These are phyloP conservation scores for Ajuga chamaepitys DNA, from an alignment of 257 asterid species.

Conservation along the genomic window DNA sequence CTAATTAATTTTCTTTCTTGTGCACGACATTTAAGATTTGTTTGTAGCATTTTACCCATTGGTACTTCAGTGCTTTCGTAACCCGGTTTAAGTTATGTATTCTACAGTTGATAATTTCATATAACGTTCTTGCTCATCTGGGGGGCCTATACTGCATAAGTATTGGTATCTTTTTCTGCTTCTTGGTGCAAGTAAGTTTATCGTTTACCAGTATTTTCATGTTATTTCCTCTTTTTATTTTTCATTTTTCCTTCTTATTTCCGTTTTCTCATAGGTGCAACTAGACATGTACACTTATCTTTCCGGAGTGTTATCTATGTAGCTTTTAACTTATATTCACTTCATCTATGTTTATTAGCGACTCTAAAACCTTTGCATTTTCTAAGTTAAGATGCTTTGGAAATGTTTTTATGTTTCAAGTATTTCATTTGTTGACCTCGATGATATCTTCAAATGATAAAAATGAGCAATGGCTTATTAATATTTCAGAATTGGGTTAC, in stretches of 20 bases:
- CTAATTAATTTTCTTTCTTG: neutral
- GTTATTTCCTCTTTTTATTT: neutral
- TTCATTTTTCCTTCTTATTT: neutral
- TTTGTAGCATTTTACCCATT: conserved; percentile 5
- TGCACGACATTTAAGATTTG: neutral
- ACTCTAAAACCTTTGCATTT: neutral
- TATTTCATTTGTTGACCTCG: neutral
- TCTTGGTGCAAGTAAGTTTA: conserved; percentile 93
- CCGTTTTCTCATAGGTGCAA: neutral
- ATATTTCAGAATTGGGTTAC: too few relatives aligned
- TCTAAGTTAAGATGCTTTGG: neutral
- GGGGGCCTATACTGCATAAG: conserved; percentile 97
- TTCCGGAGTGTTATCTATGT: neutral
- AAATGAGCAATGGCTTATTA: neutral
- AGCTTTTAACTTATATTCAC: conserved; percentile 1
- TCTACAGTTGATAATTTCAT: conserved; percentile 22
- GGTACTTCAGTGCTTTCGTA: conserved; percentile 13
- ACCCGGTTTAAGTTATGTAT: neutral
- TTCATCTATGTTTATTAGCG: neutral
- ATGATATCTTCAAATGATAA: neutral
- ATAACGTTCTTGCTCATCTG: conserved; percentile 65
- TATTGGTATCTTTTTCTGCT: conserved; percentile 73
- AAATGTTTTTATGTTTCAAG: neutral
- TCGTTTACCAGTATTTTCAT: conserved; percentile 17
- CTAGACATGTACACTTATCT: neutral